Evolutionary conservation across 805 yeast species (phyloP), one percentile per base, ranked within the genome.

Genomic region (Wickerhamomyces xylosicus): DNA sequence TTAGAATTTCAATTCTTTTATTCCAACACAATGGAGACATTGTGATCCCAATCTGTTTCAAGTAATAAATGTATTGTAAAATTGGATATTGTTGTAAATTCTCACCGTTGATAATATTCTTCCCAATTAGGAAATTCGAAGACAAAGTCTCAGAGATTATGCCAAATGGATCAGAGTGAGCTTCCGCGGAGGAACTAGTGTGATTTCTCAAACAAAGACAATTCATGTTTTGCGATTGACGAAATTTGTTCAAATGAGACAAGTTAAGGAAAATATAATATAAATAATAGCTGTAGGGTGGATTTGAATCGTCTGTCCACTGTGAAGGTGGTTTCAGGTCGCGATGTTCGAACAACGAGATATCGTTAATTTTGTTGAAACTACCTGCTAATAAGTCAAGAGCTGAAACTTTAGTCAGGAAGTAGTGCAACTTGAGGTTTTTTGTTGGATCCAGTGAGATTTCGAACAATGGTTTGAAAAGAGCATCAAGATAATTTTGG

Each of bases 251-350:
- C 31, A 54, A 37, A 16, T 41, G 44, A n/a, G 51, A 11, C 8
- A 53, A 21, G 32, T 54, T 47, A 14, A 49, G 35, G 36, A 49
- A 60, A 10, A 62, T 45, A 40, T 63, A 62, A 39, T 59, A 64
- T 49, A 61, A 47, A 45, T 63, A 63, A 35, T 63, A 62, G 14
- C 64, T 53, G 25, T 62, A 53, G 1, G 68, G 64, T 8, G 70
- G 69, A 40, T 64, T 64, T 15, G 56, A 59, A 5, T 55, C 53
- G 19, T 45, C 37, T 0, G 38, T 39, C 68, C 69, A 64, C 47
- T 35, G 47, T 39, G 22, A 40, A 41, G 67, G 67, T 43, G 40
- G 50, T 9, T 33, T 17, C 2, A 52, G 33, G 11, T 40, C 37
- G 7, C 40, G 40, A 15, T 47, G 31, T 35, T 50, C 57, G 37